Evolutionary conservation across 2,329 filamentous ascomycete species (phyloP), one percentile per base, ranked within the genome.

Genomic region (Trichoderma sp.): DNA sequence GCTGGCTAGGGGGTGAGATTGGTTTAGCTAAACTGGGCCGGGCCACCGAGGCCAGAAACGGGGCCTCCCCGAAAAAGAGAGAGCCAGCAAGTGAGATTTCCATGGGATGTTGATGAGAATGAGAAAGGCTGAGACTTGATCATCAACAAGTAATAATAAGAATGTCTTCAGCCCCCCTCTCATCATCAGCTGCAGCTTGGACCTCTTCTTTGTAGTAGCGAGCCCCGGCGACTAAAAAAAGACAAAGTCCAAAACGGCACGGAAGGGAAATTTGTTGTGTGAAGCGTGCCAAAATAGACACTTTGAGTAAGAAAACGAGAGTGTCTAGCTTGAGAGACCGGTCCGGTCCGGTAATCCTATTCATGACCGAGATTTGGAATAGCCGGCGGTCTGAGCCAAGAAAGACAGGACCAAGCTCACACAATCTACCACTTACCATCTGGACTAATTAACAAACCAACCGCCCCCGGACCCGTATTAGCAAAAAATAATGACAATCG

Each of bases 351-450:
- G 47, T 53, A 53, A 51, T 14, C n/a, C 47, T 14, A 53, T 53
- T 53, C 47, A 53, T 2, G 57, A 32, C 57, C 34, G 64, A 39
- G 56, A 67, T 58, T 28, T 43, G 39, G 51, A 32, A 58, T 36
- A 58, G 34, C 64, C 64, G 53, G 64, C 64, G 64, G 64, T 67
- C 64, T 39, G 51, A 21, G 34, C 24, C 64, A n/a, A n/a, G 3
- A 57, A n/a, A 39, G 21, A 28, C 47, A 67, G 51, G 32, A 36
- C 18, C 15, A n/a, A 58, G 24, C 36, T 28, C 15, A 12, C 15
- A 12, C 15, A 53, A 32, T 43, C 24, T 36, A 6, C 32, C 34
- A 36, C 34, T 36, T 1, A 15, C 34, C 51, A 24, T 26, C 15
- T 12, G 18, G 28, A 30, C 28, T 58, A 58, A 58, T 43, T 39